Evolutionary conservation across 2,329 filamentous ascomycete genomes (phyloP), one percentile per base, ranked within the genome.

Genomic region (Trichoderma semiorbis): DNA sequence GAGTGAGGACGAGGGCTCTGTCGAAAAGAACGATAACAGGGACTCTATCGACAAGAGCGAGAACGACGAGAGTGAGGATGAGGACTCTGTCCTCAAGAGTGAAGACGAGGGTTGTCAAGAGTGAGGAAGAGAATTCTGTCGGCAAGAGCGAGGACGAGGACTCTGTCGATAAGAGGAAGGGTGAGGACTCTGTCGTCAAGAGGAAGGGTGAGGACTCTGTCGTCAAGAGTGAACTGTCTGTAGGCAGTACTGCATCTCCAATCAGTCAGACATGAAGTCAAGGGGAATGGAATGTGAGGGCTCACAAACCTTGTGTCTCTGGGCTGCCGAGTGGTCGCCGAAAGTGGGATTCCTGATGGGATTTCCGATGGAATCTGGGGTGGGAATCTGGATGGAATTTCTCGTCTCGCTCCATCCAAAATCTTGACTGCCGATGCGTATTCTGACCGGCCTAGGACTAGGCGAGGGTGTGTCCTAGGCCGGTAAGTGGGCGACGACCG

Each of bases 391-490:
- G 16, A 39, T 39, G 36, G 78, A 76, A 57, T 78, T 78, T 36
- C 73, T 76, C 5, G 72, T 71, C 10, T 72, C 73, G 65, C 75
- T 80, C 80, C 79, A 81, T 28, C 75, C 75, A 68, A 79, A 74
- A 30, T 75, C 72, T 39, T 78, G 75, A n/a, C 73, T 75, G 1
- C 79, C 79, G 61, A 81, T 78, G 26, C 71, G 74, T 36, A 81
- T 75, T 39, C 73, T 76, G 26, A 81, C 28, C 7, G 60, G 30
- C 36, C 26, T 69, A 7, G 43, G 32, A 11, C 34, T 26, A 14
- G 58, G 57, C 5, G 43, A 30, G 32, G 58, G 21, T 1, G 39
- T 39, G 34, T 36, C 34, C 34, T 36, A 36, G 34, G 34, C 34
- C 34, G 34, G 5, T 7, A 16, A 36, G 34, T 36, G 36, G 36